phyloP scores from a whole-genome alignment of 129 eudicot genomes.

The Artemisia tridentata region DNA sequence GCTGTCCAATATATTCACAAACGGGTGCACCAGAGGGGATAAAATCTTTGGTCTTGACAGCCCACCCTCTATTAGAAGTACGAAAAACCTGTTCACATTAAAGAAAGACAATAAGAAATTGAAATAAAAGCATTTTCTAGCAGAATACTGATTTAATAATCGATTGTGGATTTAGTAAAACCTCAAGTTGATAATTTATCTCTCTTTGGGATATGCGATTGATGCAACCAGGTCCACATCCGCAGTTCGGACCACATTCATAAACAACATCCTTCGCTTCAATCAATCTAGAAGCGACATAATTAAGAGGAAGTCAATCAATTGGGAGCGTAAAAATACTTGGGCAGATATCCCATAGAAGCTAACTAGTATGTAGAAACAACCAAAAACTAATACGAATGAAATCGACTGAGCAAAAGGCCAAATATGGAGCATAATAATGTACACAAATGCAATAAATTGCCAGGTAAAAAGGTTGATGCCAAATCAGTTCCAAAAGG shows the following conservation, averaged over 20 bases:
- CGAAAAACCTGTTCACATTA: constrained; percentile 35
- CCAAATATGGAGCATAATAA: no score
- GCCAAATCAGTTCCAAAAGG: no score
- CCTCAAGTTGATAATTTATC: constrained; percentile 46
- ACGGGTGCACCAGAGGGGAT: constrained; percentile 47
- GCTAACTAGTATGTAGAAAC: no score
- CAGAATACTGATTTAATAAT: neutral
- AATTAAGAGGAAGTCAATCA: neutral
- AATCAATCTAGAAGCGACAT: constrained; percentile 30
- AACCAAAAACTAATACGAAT: no score
- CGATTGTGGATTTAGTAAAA: constrained; percentile 1
- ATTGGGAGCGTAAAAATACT: no score
- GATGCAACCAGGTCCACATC: constrained; percentile 48
- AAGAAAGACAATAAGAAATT: no score
- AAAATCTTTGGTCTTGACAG: constrained; percentile 44
- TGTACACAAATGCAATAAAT: no score
- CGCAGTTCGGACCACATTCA: constrained; percentile 50
- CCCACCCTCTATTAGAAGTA: constrained; percentile 45
- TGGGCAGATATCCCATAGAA: no score
- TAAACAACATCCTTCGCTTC: constrained; percentile 49
- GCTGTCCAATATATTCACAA: constrained; percentile 47
- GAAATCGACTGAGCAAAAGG: no score
- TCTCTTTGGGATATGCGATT: constrained; percentile 47
- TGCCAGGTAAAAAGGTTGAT: no score
- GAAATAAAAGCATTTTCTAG: no score